Conservation (phyloP, 176 grass and related monocot genomes). For the Avena sativa region DNA sequence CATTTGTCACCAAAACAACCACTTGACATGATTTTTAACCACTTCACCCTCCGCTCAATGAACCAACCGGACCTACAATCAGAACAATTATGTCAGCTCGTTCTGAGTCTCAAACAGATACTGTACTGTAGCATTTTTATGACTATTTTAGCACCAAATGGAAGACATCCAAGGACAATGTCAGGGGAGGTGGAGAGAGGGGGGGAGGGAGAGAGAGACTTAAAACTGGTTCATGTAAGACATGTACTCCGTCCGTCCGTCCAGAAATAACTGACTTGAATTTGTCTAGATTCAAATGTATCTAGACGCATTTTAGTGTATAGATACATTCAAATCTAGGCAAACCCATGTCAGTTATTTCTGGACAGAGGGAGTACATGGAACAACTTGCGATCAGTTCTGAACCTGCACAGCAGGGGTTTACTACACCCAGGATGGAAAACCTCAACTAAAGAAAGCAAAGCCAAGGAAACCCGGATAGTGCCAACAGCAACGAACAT, state of each 20-base stretch:
- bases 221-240: no score
- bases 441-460: background rate
- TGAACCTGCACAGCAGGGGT: background rate
- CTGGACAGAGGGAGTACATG: no score
- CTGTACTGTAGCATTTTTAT: background rate
- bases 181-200: background rate
- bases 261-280: no score
- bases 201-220: no score
- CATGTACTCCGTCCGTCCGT: no score
- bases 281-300: no score
- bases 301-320: no score
- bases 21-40: conserved; percentile 26
- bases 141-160: conserved; percentile 6
- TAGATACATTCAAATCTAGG: no score
- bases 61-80: conserved; percentile 41
- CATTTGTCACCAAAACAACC: conserved; percentile 26
- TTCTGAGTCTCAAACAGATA: background rate
- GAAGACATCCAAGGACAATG: background rate
- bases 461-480: background rate
- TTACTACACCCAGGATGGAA: background rate
- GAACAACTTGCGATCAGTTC: background rate
- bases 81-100: conserved; percentile 14
- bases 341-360: no score
- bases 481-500: background rate
- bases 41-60: background rate